phyloP scores from a whole-genome alignment of 192 early-diverging fungal species.

The Kappamyces sp. region DNA sequence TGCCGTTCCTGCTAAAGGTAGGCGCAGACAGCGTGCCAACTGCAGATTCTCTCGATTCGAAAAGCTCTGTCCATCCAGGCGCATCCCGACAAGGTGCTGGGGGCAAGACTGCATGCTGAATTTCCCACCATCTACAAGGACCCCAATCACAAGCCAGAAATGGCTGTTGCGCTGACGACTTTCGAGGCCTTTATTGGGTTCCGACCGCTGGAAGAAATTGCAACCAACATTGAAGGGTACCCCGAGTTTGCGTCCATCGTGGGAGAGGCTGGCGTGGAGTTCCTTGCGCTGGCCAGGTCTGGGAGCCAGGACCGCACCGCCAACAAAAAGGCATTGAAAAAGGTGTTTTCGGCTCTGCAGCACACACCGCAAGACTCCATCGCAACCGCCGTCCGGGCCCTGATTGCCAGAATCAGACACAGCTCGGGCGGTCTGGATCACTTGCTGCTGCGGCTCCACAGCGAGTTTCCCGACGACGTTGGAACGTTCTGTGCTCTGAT shows the following conservation, averaged over 20 bases:
- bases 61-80: conserved; percentile 96
- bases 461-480: conserved; percentile 86
- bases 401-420: conserved; percentile 44
- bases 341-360: conserved; percentile 52
- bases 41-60: conserved; percentile 28
- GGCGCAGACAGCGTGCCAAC: conserved; percentile 37
- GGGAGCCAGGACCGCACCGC: conserved; percentile 22
- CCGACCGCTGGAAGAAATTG: conserved; percentile 75
- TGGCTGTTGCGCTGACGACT: conserved; percentile 91
- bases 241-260: conserved; percentile 76
- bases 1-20: conserved; percentile 99
- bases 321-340: conserved; percentile 35
- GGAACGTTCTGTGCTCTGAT: conserved; percentile 84
- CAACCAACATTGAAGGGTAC: conserved; percentile 52
- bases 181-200: conserved; percentile 96
- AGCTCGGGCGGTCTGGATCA: conserved; percentile 37
- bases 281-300: conserved; percentile 25
- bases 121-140: conserved; percentile 89
- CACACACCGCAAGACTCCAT: conserved; percentile 39
- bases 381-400: conserved; percentile 39
- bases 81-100: conserved; percentile 91
- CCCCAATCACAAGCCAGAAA: conserved; percentile 91
- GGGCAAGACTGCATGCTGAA: conserved; percentile 59
- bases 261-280: conserved; percentile 38
- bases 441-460: conserved; percentile 66